Evolutionary conservation across 139 green algal species (phyloP), one percentile per base, ranked within the genome.

Genomic region (Coelastrella sp.): DNA sequence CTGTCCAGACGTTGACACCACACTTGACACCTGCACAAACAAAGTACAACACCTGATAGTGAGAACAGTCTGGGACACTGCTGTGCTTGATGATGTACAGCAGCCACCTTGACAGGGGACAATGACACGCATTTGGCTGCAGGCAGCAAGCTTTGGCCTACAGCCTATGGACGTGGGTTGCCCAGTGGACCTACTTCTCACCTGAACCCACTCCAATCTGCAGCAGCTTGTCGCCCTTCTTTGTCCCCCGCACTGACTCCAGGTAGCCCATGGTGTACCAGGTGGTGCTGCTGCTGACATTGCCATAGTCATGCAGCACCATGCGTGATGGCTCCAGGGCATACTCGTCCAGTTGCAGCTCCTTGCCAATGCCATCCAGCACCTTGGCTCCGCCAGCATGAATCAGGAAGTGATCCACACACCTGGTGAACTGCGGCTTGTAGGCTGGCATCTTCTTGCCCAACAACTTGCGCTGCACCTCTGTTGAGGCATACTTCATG

Each of bases 181-280:
- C 63, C 12, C 63, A 70, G 63, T 70, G 63, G 6, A 70, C 63
- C 63, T 20, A 5, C 11, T 25, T 17, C 19, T 25, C 24, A 79
- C 93, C 93, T 49, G 68, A 90, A 72, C 93, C 93, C 9, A 95
- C 93, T 20, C 93, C 93, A 79, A 95, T 89, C 88, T 94, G 92
- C 91, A 89, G 81, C 25, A 89, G 58, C 35, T 57, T 56, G 85
- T 84, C 85, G 12, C 92, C 93, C 82, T 89, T 91, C 12, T 82
- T 78, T 22, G 94, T 92, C 6, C 94, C 94, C 17, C 91, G 82
- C 84, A 93, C 68, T 56, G 81, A 93, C 89, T 96, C 94, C 19
- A 95, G 22, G 75, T 93, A 93, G 20, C 87, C 92, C 90, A 96
- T 76, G n/a, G 94, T 94, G 92, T 96, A 96, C 94, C 94, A 95